Evolutionary conservation across 495 filamentous ascomycete genomes (phyloP).

Genomic region (Staphylotrichum tortipilum): DNA sequence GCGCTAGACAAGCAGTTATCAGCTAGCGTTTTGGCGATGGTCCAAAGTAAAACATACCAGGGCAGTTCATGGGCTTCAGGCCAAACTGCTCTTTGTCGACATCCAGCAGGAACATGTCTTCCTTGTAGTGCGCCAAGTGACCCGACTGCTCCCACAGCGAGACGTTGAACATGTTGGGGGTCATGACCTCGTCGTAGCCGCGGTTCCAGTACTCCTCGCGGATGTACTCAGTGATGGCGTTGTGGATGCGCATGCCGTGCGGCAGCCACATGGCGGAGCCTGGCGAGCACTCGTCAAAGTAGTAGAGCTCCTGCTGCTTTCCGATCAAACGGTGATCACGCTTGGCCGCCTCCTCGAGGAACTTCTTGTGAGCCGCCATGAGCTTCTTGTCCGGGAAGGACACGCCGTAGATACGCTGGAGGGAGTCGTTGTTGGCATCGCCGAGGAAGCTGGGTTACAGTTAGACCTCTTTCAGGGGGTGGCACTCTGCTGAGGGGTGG

Average conservation of each 20-base stretch:
- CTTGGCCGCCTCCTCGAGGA: conserved; percentile 92
- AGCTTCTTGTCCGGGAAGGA: conserved; percentile 96
- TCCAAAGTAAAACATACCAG: conserved; percentile 55
- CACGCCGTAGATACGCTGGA: conserved; percentile 93
- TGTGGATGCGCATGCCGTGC: conserved; percentile 85
- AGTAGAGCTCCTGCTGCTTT: conserved; percentile 91
- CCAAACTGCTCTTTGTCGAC: conserved; percentile 80
- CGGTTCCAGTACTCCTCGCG: conserved; percentile 85
- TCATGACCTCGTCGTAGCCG: conserved; percentile 88
- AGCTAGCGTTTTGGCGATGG: conserved; percentile 47
- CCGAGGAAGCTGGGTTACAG: conserved; percentile 58
- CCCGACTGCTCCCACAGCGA: conserved; percentile 88
- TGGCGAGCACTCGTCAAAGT: conserved; percentile 86
- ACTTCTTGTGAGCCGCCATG: conserved; percentile 82
- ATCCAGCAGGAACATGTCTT: conserved; percentile 93
- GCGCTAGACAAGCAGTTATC: conserved; percentile 11
- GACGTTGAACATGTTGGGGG: conserved; percentile 92
- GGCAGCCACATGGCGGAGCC: conserved; percentile 93
- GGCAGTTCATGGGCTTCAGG: conserved; percentile 98
- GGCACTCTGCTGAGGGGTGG: background rate
- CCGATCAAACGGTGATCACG: conserved; percentile 87
- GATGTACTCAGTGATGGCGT: conserved; percentile 71
- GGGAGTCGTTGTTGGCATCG: conserved; percentile 80
- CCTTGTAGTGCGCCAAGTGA: conserved; percentile 91
- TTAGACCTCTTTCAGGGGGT: too few relatives aligned